These are phyloP conservation scores for Aspergillus wentii DNA, from an alignment of 495 filamentous ascomycete species.

Conservation along the genomic window DNA sequence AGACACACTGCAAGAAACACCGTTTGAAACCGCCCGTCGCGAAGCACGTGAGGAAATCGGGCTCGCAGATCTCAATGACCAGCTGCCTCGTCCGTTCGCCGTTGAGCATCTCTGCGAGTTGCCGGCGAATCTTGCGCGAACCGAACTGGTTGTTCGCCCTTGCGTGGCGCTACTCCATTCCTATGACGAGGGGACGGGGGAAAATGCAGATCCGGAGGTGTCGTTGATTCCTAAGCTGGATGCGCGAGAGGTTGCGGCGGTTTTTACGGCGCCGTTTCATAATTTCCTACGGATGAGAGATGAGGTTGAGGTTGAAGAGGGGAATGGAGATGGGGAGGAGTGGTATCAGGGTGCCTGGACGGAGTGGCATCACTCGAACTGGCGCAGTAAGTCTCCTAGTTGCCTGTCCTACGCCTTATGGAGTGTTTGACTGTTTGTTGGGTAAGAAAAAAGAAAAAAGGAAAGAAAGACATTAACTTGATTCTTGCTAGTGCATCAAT, in stretches of 20 bases:
- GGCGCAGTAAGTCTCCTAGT: conserved; percentile 42
- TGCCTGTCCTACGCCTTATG: no score
- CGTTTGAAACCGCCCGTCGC: conserved; percentile 74
- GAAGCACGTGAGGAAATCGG: conserved; percentile 92
- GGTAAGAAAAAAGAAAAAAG: no score
- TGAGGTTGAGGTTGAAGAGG: conserved; percentile 22
- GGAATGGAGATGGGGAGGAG: conserved; percentile 36
- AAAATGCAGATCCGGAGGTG: conserved; percentile 54
- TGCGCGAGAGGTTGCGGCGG: conserved; percentile 82
- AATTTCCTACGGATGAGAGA: conserved; percentile 58
- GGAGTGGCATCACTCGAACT: conserved; percentile 64
- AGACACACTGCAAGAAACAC: conserved; percentile 41
- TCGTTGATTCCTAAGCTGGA: conserved; percentile 73
- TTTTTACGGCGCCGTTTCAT: conserved; percentile 79
- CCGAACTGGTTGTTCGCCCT: conserved; percentile 75
- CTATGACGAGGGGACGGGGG: conserved; percentile 32
- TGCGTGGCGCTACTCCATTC: conserved; percentile 80
- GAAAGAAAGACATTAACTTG: no score
- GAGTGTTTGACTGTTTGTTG: no score
- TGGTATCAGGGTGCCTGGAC: conserved; percentile 50
- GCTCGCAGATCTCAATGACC: conserved; percentile 58
- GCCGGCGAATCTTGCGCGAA: conserved; percentile 73
- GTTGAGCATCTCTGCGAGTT: conserved; percentile 84
- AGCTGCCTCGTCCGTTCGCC: conserved; percentile 63
- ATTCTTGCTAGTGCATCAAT: conserved; percentile 67